Base-by-base conservation (phyloP, 2,329 filamentous ascomycete genomes). In the Trichophyton mentagrophytes region DNA sequence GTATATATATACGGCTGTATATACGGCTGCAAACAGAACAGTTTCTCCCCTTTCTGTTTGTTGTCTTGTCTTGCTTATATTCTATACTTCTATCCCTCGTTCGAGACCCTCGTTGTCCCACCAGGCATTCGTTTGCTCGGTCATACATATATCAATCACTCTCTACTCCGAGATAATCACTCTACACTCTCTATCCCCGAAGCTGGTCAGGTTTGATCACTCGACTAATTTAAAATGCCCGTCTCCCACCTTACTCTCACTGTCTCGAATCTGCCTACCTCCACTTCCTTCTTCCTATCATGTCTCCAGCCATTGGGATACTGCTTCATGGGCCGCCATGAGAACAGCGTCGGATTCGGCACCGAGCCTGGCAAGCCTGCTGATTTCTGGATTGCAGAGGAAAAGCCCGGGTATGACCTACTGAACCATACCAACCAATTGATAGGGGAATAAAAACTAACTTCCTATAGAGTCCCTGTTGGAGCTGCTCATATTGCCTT, bases 201-300 rank as follows among this genome's bases (percentile, higher is more conserved):
- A n/a, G 0, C 4, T 44, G n/a, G 15, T 15, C 40, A n/a, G 22
- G 3, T 22, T 22, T 22, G 22, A 22, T 22, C 22, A 22, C 22
- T 22, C 22, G 22, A 22, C 22, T 44, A 13, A 49, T 13, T 13
- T 11, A 40, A 13, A 15, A 86, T 86, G 83, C 82, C 83, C 61
- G 74, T 84, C 66, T 82, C 82, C 49, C 82, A 84, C 69, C 78
- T 85, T 63, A 83, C 82, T 63, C 77, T 86, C 64, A 84, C 82
- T 42, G 90, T 95, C 69, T 85, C 85, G 63, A 85, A 91, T 72
- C 83, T 95, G 60, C 83, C 89, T 60, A 84, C 85, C 40, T 88
- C 90, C 2, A 84, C 87, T 57, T 93, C 89, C 6, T 95, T 95
- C 77, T 95, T 90, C 74, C 82, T 90, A 22, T 82, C 87, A 64